Base-by-base conservation (phyloP, 805 yeast genomes). In the Helenozyma rhizophorensis region DNA sequence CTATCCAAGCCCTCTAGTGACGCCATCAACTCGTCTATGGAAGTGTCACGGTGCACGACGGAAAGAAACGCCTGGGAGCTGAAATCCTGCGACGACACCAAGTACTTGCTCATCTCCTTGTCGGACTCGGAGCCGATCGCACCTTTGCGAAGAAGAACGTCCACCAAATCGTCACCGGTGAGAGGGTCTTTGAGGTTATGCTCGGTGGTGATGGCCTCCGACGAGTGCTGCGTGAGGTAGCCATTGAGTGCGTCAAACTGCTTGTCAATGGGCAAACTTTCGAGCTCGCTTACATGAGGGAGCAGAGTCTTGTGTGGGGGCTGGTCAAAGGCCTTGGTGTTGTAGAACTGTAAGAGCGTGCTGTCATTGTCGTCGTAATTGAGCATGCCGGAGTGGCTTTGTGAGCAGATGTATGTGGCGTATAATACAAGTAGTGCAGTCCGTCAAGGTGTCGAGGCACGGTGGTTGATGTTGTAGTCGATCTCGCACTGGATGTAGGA, bases 21-120 rank as follows among this genome's bases (percentile, higher is more conserved):
- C 6, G 39, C 28, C 6, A 49, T 42, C 43, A 66, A 54, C 12
- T 60, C 55, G 18, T 63, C 60, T 9, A 66, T 58, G 1, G 66
- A 48, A 1, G 69, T 56, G 21, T 65, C 64, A 24, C 48, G 43
- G 41, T 65, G 71, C 9, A 66, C 50, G 1, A 55, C 50, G 6
- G 67, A 53, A 25, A 66, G 53, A 37, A 53, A 66, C 37, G 59
- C 56, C 32, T 53, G 56, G 14, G 67, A 50, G 32, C 56, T 54
- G 49, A 65, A 66, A 19, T 45, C 40, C 37, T 62, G 60, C 5
- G 67, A 61, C 9, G 64, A 50, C 12, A 65, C 62, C 29, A 66
- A 41, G 44, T 47, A 66, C 28, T 55, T 50, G 27, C 47, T 43
- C 18, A 65, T 32, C 8, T 45, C 40, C 1, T 63, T 60, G 40